Conservation (phyloP, 805 yeast genomes). For the Saccharomyces mikatae region DNA sequence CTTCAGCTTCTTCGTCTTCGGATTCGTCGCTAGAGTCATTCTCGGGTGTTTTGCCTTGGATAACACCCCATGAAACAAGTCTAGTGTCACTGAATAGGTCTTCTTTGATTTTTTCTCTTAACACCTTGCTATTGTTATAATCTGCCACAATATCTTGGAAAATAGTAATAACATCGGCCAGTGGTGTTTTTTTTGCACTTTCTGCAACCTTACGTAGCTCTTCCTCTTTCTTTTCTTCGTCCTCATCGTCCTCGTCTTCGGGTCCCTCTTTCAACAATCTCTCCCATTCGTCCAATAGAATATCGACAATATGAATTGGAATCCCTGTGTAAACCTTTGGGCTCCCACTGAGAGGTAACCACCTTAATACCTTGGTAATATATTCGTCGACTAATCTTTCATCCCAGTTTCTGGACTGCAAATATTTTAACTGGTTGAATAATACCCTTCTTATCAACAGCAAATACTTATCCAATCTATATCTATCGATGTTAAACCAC, state of each 20-base stretch:
- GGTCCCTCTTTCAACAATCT: conserved; percentile 45
- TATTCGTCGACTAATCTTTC: conserved; percentile 38
- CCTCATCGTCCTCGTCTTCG: conserved; percentile 37
- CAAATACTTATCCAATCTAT: conserved; percentile 80
- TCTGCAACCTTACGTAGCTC: conserved; percentile 15
- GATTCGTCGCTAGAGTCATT: conserved; percentile 15
- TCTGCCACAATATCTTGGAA: conserved; percentile 43
- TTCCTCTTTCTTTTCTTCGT: conserved; percentile 29
- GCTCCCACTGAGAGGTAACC: conserved; percentile 51
- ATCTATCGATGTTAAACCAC: conserved; percentile 77
- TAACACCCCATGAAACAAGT: conserved; percentile 56
- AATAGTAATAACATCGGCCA: conserved; percentile 50
- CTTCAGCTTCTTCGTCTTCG: conserved; percentile 30
- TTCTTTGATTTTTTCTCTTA: conserved; percentile 54
- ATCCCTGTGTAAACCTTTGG: conserved; percentile 60
- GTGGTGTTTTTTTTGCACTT: conserved; percentile 42
- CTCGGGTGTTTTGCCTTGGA: conserved; percentile 27
- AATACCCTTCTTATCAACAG: conserved; percentile 71
- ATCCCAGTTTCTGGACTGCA: conserved; percentile 50
- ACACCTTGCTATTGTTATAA: conserved; percentile 48
- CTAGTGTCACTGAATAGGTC: conserved; percentile 62
- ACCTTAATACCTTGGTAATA: conserved; percentile 35
- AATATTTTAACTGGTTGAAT: conserved; percentile 52
- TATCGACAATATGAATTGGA: conserved; percentile 78
- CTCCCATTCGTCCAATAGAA: conserved; percentile 78